Base-by-base conservation (phyloP, 2,329 filamentous ascomycete species). In the Cordyceps cateniannulata region DNA sequence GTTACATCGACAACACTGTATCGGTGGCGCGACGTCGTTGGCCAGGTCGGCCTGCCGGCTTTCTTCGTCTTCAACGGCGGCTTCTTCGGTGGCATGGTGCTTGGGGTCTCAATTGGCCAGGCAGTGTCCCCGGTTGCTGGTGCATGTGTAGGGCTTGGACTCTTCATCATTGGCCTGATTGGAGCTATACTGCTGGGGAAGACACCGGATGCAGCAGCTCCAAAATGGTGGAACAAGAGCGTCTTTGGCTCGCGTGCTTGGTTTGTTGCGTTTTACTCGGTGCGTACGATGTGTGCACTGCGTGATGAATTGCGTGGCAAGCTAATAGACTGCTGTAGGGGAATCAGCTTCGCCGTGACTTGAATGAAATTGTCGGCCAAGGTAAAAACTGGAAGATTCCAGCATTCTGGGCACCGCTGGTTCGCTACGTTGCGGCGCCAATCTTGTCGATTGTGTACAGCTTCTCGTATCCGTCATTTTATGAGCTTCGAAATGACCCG, bases 361-460 rank as follows among this genome's bases (percentile, higher is more conserved):
- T 85, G 25, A 85, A 85, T 62, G 66, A 77, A 4, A 78, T 83
- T 32, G 77, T 85, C 24, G 81, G 79, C 9, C 73, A 71, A 3
- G 81, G 80, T 55, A 79, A 77, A 42, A 85, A 85, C 69, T 85
- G 81, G 82, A 76, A 69, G 3, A 82, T 85, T 25, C 81, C 82
- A 0, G 62, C 57, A 2, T 80, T 83, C 67, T 80, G 81, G 72
- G 77, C 78, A 0, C 68, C 78, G 1, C 70, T 85, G 0, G 69
- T 82, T 0, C 79, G 80, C 22, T 83, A 81, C 62, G 66, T 82
- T 40, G 76, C 77, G 16, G 79, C 75, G 0, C 81, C 79, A 0
- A 75, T 80, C 20, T 72, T 82, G 1, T 75, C 76, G 59, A 82
- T 83, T 62, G 76, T 83, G 56, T 81, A 77, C 66, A 76, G 75